Evolutionary conservation across 148 eudicot genomes (phyloP), one percentile per base, ranked within the genome.

Genomic region (Spergularia bocconei): DNA sequence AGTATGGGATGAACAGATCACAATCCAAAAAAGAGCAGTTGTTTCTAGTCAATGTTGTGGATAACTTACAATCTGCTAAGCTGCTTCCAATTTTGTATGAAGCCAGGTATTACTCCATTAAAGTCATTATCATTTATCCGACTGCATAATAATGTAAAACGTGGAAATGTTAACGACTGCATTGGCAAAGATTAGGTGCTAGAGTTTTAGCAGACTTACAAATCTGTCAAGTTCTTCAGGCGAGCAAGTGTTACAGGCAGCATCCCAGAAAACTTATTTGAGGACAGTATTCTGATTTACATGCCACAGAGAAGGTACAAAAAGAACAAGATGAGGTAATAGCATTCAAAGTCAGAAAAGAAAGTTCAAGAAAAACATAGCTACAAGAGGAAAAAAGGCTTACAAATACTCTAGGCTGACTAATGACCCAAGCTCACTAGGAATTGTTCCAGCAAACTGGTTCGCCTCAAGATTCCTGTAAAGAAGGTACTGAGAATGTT

Each of bases 61-160:
- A 29, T 60, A 70, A 77, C 93, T 89, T 86, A 91, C 97, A 91
- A 73, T 86, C 86, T 79, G 2, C 16, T 61, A 76, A 90, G 86
- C 56, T 80, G 80, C 69, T 76, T 84, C 95, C 95, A 90, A 75
- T 79, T 88, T 57, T 84, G 79, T 72, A 90, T 86, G 73, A 83
- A 86, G 74, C 81, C 74, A 7, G 95, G 95, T 77, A 90, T 88
- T 59, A 69, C 80, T 67, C 95, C 92, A 13, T 66, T 71, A 55
- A 90, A 85, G 78, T 81, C 84, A 78, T 90, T 90, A 70, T 88
- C 95, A 70, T 80, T 90, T 44, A 90, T 84, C 84, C 95, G 81
- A 79, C 95, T 90, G 90, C 85, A 80, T 29, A 29, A 29, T 29
- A 56, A 15, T 14, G 67, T 23, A 20, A 61, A n/a, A 20, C 44